Evolutionary conservation across 257 asterid species (phyloP).

Genomic region (Nicotiana otophora): DNA sequence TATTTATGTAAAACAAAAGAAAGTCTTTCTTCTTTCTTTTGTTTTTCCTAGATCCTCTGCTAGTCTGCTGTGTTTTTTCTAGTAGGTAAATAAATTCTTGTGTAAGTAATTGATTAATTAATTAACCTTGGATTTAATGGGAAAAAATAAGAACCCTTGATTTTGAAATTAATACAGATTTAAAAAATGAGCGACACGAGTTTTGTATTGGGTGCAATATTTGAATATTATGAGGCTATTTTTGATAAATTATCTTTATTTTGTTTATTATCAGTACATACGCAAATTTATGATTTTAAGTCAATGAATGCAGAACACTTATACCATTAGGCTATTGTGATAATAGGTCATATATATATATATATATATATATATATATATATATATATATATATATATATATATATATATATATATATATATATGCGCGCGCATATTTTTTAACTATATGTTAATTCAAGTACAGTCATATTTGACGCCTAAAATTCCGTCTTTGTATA

Average conservation of each 20-base stretch:
- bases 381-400: too few species aligned
- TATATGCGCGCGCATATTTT: too few species aligned
- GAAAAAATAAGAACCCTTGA: not conserved
- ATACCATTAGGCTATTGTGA: too few species aligned
- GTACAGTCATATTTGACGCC: too few species aligned
- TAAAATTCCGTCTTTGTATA: too few species aligned
- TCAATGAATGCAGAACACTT: not conserved
- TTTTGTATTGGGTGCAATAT: not conserved
- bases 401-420: too few species aligned
- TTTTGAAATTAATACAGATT: not conserved
- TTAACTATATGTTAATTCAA: too few species aligned
- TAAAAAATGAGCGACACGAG: not conserved
- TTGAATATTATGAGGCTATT: too few species aligned
- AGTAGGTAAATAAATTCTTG: not conserved
- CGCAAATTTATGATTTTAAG: not conserved
- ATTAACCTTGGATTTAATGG: not conserved
- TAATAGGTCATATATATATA: too few species aligned
- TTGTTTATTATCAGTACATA: not conserved
- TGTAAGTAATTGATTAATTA: not conserved
- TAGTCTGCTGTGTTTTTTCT: not conserved
- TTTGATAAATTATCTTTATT: not conserved
- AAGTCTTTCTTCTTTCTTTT: not conserved
- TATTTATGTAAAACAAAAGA: not conserved
- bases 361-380: too few species aligned
- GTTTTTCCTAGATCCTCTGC: not conserved